Evolutionary conservation across 768 basidiomycete genomes (phyloP), one percentile per base, ranked within the genome.

Genomic region (Auriscalpium orientale): DNA sequence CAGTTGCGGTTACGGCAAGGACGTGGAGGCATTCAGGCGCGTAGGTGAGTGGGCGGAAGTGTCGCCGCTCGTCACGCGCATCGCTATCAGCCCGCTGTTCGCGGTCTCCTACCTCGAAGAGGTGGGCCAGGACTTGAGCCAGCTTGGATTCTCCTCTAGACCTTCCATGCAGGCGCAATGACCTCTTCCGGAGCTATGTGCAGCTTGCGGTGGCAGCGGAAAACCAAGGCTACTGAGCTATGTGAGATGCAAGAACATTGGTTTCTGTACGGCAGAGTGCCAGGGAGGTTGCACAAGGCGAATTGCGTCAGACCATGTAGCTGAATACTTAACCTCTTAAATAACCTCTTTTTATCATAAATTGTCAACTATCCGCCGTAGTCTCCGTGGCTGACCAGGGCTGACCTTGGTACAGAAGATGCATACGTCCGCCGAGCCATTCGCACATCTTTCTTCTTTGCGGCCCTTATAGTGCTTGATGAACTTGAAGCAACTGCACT

Each of bases 31-130:
- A 0, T 73, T 83, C 56, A 58, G 60, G 0, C 65, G 60, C 12
- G 56, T 66, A 0, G 43, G 59, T 11, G 59, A 60, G 11, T 83
- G 78, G 77, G 66, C 68, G 56, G 38, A 52, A 1, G 62, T 82
- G 12, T 72, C 72, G 2, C 72, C 72, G 7, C 75, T 74, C 54
- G 74, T 70, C 13, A 81, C 79, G 2, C 70, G 82, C 12, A 66
- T 75, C 8, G 84, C 79, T 0, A 66, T 85, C 45, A 70, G 76
- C 2, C 83, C 80, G 0, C 66, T 85, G 9, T 84, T 83, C 52
- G 72, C 78, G 0, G 73, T 79, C 13, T 71, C 80, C 8, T 81
- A 76, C 62, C 54, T 81, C 57, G 78, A 82, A 56, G 64, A 63
- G 12, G 63, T 77, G 18, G 69, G 64, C 1, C 51, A 57, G 16